These are phyloP conservation scores for Pichia sp. DNA, from an alignment of 1,139 yeast species.

Conservation along the genomic window DNA sequence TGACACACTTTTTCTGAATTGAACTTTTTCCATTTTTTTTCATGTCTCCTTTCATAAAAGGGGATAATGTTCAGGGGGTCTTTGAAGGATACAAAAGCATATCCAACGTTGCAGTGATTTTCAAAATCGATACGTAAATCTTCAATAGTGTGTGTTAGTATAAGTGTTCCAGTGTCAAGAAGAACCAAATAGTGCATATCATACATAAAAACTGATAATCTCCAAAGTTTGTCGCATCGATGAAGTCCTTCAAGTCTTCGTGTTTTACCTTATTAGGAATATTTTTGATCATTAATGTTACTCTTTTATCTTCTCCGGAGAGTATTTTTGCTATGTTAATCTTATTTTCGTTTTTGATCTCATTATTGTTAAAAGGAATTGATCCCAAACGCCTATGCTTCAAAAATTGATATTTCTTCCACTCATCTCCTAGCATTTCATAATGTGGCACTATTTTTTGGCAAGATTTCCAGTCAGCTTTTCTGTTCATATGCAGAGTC, in stretches of 20 bases:
- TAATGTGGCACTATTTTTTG: background rate
- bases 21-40: constrained; percentile 43
- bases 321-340: constrained; percentile 36
- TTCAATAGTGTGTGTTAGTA: constrained; percentile 19
- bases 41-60: constrained; percentile 42
- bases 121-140: constrained; percentile 47
- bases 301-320: constrained; percentile 40
- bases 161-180: background rate
- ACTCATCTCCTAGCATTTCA: constrained; percentile 14
- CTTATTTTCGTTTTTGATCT: constrained; percentile 21
- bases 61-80: constrained; percentile 40
- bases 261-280: constrained; percentile 48
- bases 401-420: constrained; percentile 23
- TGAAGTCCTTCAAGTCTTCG: constrained; percentile 39
- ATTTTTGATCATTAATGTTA: constrained; percentile 47
- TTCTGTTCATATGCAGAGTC: background rate
- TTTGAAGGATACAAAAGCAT: constrained; percentile 47
- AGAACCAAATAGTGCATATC: constrained; percentile 15
- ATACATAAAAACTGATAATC: constrained; percentile 53
- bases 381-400: constrained; percentile 25
- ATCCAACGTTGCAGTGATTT: constrained; percentile 49
- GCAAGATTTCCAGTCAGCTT: background rate
- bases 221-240: constrained; percentile 43
- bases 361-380: constrained; percentile 17
- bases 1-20: constrained; percentile 48